Base-by-base conservation (phyloP, 202 grass and related monocot species). In the Bolboschoenoplectus hybrid region DNA sequence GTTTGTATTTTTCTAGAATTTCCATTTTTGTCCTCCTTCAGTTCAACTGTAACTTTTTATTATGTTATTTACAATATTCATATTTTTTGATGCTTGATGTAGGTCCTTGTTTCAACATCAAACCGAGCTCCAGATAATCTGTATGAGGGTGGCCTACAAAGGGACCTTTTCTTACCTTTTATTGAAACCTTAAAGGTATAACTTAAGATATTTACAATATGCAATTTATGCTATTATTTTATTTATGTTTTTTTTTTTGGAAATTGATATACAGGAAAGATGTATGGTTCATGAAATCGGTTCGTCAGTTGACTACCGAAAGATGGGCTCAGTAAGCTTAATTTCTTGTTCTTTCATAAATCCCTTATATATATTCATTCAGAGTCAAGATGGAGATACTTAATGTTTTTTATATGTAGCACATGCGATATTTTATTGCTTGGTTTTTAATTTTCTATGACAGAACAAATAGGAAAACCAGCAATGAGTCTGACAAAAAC, bases 31-130 rank as follows among this genome's bases (percentile, higher is more conserved):
- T 85, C 6, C 49, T 83, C 80, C 67, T 68, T 71, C 74, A 45
- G 36, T 63, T 81, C 73, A 3, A 62, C 57, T 61, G 12, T 38
- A 64, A 63, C 19, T 44, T 72, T 76, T 88, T 83, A 60, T 66
- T 45, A 60, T 14, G 69, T 68, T 36, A 70, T 85, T 20, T 85
- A 79, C 85, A 9, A 10, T 5, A 51, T 58, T 58, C 2, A 87
- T 68, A 84, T 38, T 78, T 85, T 81, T 87, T 43, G 82, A 51
- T 83, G 5, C n/a, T 80, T 9, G 66, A 81, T 47, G 85, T 75
- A 98, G 96, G 56, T 98, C 88, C 96, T 98, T 67, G 85, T 98
- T 66, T 95, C 96, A 7, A 98, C 96, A 60, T 98, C 96, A 72
- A 98, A 98, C 81, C 91, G 93, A 62, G 88, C 93, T 90, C 91